Percentiles rank a stretch among this genome's conserved stretches.
These are phyloP conservation scores for Mortierella antarctica DNA, from an alignment of 192 early-diverging fungal genomes.

Conservation along the genomic window DNA sequence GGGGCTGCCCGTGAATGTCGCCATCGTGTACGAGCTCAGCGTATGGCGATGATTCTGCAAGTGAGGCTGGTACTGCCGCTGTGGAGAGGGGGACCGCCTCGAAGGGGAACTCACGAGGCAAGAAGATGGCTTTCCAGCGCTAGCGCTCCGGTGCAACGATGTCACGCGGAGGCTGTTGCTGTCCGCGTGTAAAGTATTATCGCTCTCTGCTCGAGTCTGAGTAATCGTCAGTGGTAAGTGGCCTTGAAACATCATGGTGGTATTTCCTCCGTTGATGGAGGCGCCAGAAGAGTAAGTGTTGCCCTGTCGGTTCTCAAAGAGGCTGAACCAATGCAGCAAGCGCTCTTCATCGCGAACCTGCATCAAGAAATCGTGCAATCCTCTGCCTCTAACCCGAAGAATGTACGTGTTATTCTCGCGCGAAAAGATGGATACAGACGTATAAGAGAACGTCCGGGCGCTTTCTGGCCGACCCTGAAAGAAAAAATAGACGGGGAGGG, in stretches of 20 bases:
- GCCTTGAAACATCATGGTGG: not conserved
- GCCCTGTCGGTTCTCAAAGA: conserved; percentile 31
- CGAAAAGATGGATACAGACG: conserved; percentile 12
- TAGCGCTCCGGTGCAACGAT: not conserved
- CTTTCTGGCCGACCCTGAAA: conserved; percentile 38
- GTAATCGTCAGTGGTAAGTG: not conserved
- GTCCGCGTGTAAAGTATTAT: not conserved
- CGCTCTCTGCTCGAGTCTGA: not conserved
- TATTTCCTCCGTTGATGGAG: not conserved
- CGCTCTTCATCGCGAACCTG: conserved; percentile 43
- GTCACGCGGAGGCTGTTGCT: not conserved
- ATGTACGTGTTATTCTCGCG: conserved; percentile 18
- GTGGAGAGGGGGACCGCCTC: not conserved
- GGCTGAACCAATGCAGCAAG: conserved; percentile 24
- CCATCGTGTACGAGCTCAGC: conserved; percentile 8
- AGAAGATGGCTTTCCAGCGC: not conserved
- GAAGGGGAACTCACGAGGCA: not conserved
- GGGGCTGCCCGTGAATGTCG: conserved; percentile 10
- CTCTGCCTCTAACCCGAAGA: conserved; percentile 11
- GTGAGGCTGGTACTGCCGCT: conserved; percentile 1
- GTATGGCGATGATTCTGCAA: conserved; percentile 1
- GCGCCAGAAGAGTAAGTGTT: conserved; percentile 1
- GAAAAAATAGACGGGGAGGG: not conserved
- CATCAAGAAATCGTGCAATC: conserved; percentile 23
- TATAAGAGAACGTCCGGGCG: conserved; percentile 26